Evolutionary conservation across 305 asterid species (phyloP), one percentile per base, ranked within the genome.

Genomic region (Plantago lanceolata): DNA sequence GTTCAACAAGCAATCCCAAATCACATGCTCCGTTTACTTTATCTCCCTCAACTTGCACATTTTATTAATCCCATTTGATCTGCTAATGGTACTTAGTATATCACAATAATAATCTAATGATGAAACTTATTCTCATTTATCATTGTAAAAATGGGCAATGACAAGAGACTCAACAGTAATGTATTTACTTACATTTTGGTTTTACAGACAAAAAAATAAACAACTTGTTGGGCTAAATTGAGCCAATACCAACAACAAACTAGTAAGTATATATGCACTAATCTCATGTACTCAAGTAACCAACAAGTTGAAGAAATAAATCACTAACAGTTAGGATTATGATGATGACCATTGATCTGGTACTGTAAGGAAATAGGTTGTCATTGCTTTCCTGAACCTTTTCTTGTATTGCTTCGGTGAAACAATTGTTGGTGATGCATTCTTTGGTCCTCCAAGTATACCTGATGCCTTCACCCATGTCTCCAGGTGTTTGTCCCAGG

Each of bases 401-500:
- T 82, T 93, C 88, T 90, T 93, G 82, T 93, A 93, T 69, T 93
- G 96, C 64, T 76, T 84, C 0, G 99, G 99, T 28, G 96, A 93
- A 61, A 93, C 63, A 18, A 93, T 83, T 0, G 99, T 93, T 21
- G 99, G 99, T 18, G 97, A 78, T 58, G 85, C 91, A 63, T 88
- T 88, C 71, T 72, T 94, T 3, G 89, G 95, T 13, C 99, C 96
- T 48, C 96, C 99, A 9, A 94, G 87, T 51, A 94, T 88, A 12
- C 99, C 97, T 11, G 96, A 78, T 0, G 96, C 88, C 73, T 90
- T 90, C 18, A 86, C 97, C 97, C 97, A 90, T 40, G 95, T 88
- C 89, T 94, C 97, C 82, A 90, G 67, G 49, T 89, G 98, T 82
- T 92, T 92, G 84, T 92, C 96, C 96, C 96, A 93, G 14, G 99